These are phyloP conservation scores for Geoglossum cookeanum DNA, from an alignment of 2,329 filamentous ascomycete genomes.

Conservation along the genomic window DNA sequence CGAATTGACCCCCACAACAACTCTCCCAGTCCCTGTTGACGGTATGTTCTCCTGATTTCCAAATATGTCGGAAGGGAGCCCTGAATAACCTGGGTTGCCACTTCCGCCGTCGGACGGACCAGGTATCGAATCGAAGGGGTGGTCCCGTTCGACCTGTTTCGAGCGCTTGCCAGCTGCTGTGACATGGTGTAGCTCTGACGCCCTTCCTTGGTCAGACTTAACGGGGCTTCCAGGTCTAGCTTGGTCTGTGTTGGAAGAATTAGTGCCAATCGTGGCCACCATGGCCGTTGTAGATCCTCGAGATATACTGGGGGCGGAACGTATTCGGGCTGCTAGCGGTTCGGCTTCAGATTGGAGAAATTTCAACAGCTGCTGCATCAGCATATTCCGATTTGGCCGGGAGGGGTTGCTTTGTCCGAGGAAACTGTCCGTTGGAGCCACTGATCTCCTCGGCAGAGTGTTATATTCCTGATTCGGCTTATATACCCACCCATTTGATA, in stretches of 20 bases:
- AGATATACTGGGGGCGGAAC: neutral
- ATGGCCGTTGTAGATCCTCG: neutral
- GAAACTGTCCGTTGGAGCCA: neutral
- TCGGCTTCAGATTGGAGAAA: neutral
- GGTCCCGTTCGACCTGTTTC: neutral
- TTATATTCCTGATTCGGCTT: slow-evolving; percentile 2
- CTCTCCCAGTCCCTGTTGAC: neutral
- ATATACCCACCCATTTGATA: neutral
- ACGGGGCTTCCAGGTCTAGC: neutral
- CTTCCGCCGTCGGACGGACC: neutral
- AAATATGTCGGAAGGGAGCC: neutral
- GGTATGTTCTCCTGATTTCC: neutral
- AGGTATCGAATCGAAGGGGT: neutral
- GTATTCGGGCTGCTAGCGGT: neutral
- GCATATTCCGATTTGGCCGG: neutral
- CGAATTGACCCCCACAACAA: no score
- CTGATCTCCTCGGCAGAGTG: neutral
- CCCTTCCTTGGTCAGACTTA: neutral
- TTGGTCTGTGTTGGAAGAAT: neutral
- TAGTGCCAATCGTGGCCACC: neutral
- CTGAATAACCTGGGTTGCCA: neutral
- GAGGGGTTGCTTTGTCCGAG: neutral
- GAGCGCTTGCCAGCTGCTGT: neutral
- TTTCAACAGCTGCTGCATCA: neutral
- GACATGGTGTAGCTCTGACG: neutral